phyloP scores from a whole-genome alignment of 371 early-diverging fungal species.

The Circinella minor region DNA sequence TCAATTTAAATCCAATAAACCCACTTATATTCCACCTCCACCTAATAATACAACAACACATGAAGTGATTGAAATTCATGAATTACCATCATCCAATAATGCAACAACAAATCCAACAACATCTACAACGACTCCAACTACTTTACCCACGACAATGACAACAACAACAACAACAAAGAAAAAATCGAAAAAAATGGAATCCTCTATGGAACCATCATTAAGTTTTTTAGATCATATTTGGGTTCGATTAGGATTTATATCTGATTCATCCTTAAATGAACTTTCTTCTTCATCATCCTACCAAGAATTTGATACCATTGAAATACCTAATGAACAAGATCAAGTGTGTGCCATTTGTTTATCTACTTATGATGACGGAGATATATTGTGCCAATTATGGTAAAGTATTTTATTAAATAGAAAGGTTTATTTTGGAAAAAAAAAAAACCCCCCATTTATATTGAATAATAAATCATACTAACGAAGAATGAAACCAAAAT shows the following conservation, averaged over 20 bases:
- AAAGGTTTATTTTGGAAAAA: no score
- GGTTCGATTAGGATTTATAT: constrained; percentile 29
- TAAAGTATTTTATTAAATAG: constrained; percentile 24
- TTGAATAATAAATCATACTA: no score
- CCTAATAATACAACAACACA: neutral
- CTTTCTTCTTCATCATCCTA: no score
- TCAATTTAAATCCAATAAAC: constrained; percentile 36
- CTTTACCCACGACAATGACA: neutral
- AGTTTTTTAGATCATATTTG: constrained; percentile 33
- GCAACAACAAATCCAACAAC: no score
- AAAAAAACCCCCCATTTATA: no score
- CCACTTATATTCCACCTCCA: neutral
- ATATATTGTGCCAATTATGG: constrained; percentile 61
- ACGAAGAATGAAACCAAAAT: no score
- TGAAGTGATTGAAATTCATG: constrained; percentile 20
- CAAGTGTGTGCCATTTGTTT: constrained; percentile 70
- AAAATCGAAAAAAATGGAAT: neutral
- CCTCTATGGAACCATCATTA: constrained; percentile 6
- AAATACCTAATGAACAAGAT: constrained; percentile 50
- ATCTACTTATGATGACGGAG: constrained; percentile 67
- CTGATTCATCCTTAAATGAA: neutral
- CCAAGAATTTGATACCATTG: constrained; percentile 29
- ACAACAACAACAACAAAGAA: neutral
- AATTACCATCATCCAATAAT: constrained; percentile 11
- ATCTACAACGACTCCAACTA: no score